These are phyloP conservation scores for Hypoxylon sp. DNA, from an alignment of 2,329 filamentous ascomycete genomes.

Conservation along the genomic window DNA sequence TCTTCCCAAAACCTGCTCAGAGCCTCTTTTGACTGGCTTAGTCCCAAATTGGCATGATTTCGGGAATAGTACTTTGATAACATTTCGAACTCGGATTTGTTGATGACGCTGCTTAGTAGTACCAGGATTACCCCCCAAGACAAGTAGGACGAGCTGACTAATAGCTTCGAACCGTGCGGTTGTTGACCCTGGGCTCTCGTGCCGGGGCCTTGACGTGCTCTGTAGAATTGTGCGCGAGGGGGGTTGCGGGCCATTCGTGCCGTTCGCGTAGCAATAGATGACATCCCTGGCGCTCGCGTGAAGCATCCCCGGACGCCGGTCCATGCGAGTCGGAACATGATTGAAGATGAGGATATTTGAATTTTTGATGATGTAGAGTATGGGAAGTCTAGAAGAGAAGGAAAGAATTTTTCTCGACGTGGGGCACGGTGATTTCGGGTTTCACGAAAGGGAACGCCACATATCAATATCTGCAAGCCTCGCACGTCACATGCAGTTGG, in stretches of 20 bases:
- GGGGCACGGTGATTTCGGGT: background rate
- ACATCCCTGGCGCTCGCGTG: background rate
- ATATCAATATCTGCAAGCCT: background rate
- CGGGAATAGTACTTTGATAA: background rate
- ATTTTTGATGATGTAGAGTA: background rate
- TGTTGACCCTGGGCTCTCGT: background rate
- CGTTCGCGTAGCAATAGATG: background rate
- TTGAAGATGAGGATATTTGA: background rate
- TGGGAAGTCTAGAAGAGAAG: background rate
- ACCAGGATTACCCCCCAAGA: background rate
- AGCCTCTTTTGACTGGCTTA: no score
- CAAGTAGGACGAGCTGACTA: background rate
- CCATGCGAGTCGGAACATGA: background rate
- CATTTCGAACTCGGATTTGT: background rate
- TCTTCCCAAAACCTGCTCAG: background rate
- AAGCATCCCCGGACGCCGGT: background rate
- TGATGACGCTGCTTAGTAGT: background rate
- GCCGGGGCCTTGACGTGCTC: background rate
- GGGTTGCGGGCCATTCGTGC: constrained; percentile 4
- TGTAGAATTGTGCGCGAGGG: background rate
- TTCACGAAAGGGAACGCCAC: background rate
- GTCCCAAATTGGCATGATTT: background rate
- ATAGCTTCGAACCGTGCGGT: background rate
- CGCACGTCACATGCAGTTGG: background rate
- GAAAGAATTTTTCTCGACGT: background rate